Base-by-base conservation (phyloP, 164 flowering plant species). In the Vitis rotundifolia region DNA sequence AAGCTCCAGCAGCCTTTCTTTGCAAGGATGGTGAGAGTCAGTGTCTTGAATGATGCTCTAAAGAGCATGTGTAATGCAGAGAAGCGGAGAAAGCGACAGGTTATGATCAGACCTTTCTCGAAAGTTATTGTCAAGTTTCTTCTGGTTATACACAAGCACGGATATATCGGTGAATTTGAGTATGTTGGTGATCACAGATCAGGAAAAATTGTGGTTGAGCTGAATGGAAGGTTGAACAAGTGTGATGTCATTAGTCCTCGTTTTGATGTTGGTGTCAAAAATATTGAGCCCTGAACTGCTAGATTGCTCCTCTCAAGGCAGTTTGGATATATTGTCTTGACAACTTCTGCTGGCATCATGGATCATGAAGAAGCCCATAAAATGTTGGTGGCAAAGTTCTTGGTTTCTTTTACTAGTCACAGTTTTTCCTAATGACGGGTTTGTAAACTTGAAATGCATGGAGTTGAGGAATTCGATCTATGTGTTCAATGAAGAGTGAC, bases 51-150 rank as follows among this genome's bases (percentile, higher is more conserved):
- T 64, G 91, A 88, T 76, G 91, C 91, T 74, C 87, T 88, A 8
- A 88, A 86, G 81, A 80, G 91, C 87, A 88, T 86, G 88, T 88
- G 81, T 68, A 88, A 88, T 77, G 91, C 91, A 1, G 91, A 88
- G 82, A 88, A 88, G 75, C 72, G 88, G 26, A 89, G 91, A 6
- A 88, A 88, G 63, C 51, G 91, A 15, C 91, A 88, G 80, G 91
- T 88, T 71, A 81, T 88, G 89, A 88, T 88, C 73, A 86, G 91
- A 74, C 91, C 91, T 2, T 86, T 89, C 48, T 88, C 91, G 1
- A 88, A 88, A 75, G 91, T 87, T 58, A 84, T 85, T 71, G 79
- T 85, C 76, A 87, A 87, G 87, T 87, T 85, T 57, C 87, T 88
- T 54, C 14, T 83, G 54, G 89, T 88, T 59, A 88, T 88, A 89